Base-by-base conservation (phyloP, 306 rosid genomes). In the Rosa lucieae region DNA sequence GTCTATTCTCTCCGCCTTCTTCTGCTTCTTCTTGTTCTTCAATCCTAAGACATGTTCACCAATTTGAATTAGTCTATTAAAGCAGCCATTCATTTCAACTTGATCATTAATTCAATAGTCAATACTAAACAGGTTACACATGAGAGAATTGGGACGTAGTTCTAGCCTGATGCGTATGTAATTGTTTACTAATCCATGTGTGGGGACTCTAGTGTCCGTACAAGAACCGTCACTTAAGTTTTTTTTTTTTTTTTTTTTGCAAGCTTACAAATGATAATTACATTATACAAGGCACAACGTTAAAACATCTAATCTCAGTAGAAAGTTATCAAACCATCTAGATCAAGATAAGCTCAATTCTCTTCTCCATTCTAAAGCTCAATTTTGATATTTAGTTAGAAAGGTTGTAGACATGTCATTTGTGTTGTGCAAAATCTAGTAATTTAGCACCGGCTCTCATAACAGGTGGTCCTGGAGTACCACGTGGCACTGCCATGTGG, bases 21-120 rank as follows among this genome's bases (percentile, higher is more conserved):
- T 11, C 1, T 11, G 37, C 67, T 9, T 26, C 67, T 65, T 35
- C 43, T 26, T 11, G 0, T 10, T 35, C 20, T 26, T 65, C 51
- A 37, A 42, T 11, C 73, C 49, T 43, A 48, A 65, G 8, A 49
- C 4, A 51, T 77, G 40, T 67, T 51, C 65, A 67, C 52, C 39
- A 7, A 32, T 37, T 78, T 71, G 82, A 72, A 79, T 72, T 47
- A 29, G 78, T 72, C 78, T 21, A 61, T 11, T 10, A 49, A 21
- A 62, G 29, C 78, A 13, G 44, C 72, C 13, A 53, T 26, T 9
- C 9, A 43, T 20, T 63, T 23, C 69, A 35, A 63, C 43, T 63
- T 63, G 47, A 67, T 37, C 23, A 37, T 11, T 52, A 52, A 52
- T 29, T 63, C n/a, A 0, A 63, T 35, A 14, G 70, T 63, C 68